A percentile compares a stretch with the other conserved stretches of the same genome.
Evolutionary conservation across 805 yeast species (phyloP).

Genomic region (Wickerhamomyces chambardii): DNA sequence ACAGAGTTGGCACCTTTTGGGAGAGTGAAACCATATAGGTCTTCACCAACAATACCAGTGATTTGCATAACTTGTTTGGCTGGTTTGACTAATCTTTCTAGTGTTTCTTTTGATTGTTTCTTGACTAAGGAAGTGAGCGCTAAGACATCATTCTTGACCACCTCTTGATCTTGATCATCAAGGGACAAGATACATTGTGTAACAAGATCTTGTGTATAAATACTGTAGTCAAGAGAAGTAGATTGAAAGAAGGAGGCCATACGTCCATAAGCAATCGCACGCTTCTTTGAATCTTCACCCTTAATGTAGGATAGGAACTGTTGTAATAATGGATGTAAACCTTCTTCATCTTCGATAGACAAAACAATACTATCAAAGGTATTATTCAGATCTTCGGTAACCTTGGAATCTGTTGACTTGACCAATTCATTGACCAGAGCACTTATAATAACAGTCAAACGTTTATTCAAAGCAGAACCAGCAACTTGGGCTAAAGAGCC

Average conservation of each 20-base stretch:
- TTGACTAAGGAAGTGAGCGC: conserved; percentile 60
- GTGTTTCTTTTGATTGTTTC: conserved; percentile 63
- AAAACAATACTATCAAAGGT: conserved; percentile 65
- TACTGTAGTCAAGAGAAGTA: conserved; percentile 59
- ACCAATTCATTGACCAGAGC: conserved; percentile 57
- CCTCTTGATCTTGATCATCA: conserved; percentile 56
- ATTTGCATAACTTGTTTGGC: conserved; percentile 63
- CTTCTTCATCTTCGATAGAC: conserved; percentile 69
- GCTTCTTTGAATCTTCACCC: conserved; percentile 59
- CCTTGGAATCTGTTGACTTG: conserved; percentile 23
- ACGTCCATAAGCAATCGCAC: conserved; percentile 55
- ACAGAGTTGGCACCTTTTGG: conserved; percentile 84
- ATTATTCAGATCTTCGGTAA: conserved; percentile 29
- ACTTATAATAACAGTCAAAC: conserved; percentile 66
- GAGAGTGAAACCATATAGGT: conserved; percentile 59
- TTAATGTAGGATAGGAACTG: conserved; percentile 70
- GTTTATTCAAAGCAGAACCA: conserved; percentile 68
- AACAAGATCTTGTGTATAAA: conserved; percentile 70
- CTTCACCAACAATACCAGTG: conserved; percentile 55
- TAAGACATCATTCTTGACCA: conserved; percentile 57
- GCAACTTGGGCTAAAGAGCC: conserved; percentile 87
- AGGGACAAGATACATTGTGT: conserved; percentile 60
- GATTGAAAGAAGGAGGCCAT: conserved; percentile 63
- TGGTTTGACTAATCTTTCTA: conserved; percentile 76
- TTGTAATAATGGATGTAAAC: conserved; percentile 77